Evolutionary conservation across 495 filamentous ascomycete genomes (phyloP), one percentile per base, ranked within the genome.

Genomic region (Aspergillus homomorphus): DNA sequence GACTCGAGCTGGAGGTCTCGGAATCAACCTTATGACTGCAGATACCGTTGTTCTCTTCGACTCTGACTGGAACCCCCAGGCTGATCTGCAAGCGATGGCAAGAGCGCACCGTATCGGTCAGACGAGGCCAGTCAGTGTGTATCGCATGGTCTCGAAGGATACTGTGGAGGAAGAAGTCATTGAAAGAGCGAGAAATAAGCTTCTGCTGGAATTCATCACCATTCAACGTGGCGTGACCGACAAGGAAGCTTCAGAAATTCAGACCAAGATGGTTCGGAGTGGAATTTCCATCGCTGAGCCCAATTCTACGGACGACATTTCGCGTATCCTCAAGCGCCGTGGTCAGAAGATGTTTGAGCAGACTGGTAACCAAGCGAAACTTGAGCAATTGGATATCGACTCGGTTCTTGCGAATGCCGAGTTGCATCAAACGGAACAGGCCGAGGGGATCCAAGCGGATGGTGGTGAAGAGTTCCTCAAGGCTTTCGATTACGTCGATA

Each of bases 51-150:
- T 99, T 62, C 82, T 99, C 43, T 98, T 98, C 64, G 94, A 99
- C 69, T 98, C 95, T 0, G 94, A 99, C 67, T 99, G 95, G 95
- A 99, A 99, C 59, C 94, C 94, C 15, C 94, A 99, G 69, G 94
- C 94, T 0, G 94, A 99, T 79, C 76, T 99, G 54, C 94, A 99
- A 64, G 94, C 94, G 19, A 99, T 99, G 94, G 93, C 94, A 45
- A 86, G 94, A 63, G 95, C 95, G 49, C 95, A 99, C 73, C 88
- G 94, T 64, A 99, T 99, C 55, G 94, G 94, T 1, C 94, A 99
- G 73, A 96, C 92, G 66, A 91, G 85, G 54, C 92, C 95, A 41
- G 94, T 99, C 57, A 97, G 86, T 62, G 89, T 99, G 28, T 99
- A 97, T 66, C 85, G 94, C 24, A 78, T 99, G 21, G 93, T 98